Conservation (phyloP, 345 rosid species). For the Citrus sinensis region DVS_A1.0 CM039162.1:14538501-14539000, state of each 20-base stretch:
- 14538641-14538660: slow-evolving; percentile 94
- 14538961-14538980: not conserved
- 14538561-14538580: not conserved
- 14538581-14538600: not conserved
- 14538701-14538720: slow-evolving; percentile 74
- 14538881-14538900: slow-evolving; percentile 60
- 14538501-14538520: not conserved
- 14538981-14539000: not conserved
- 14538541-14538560: not conserved
- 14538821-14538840: slow-evolving; percentile 58
- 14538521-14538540: too few relatives aligned
- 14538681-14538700: slow-evolving; percentile 89
- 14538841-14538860: slow-evolving; percentile 91
- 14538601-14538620: not conserved
- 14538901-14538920: slow-evolving; percentile 77
- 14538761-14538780: slow-evolving; percentile 76
- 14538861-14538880: slow-evolving; percentile 94
- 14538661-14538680: slow-evolving; percentile 83
- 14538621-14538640: slow-evolving; percentile 51
- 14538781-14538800: slow-evolving; percentile 85
- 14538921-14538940: slow-evolving; percentile 53
- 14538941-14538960: slow-evolving; percentile 29
- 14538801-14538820: slow-evolving; percentile 84
- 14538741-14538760: slow-evolving; percentile 77
- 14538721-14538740: slow-evolving; percentile 95